A percentile compares a stretch with the other conserved stretches of the same genome.
phyloP scores from a whole-genome alignment of 371 early-diverging fungal species.

The Furculomyces boomerangus region DNA sequence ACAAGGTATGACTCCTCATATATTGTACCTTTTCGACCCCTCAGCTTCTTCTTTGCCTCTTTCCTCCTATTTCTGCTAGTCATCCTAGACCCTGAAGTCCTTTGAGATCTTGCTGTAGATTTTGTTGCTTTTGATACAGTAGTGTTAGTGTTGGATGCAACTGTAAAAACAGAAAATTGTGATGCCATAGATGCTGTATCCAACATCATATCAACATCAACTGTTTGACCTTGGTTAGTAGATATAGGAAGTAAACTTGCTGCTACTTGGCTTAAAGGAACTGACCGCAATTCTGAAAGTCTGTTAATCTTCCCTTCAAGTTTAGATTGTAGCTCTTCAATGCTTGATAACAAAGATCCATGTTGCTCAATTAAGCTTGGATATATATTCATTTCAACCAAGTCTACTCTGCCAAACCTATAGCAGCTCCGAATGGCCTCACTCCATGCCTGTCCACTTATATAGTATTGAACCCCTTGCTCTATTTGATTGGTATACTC shows the following conservation, averaged over 20 bases:
- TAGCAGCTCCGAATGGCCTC: slow-evolving; percentile 23
- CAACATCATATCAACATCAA: slow-evolving; percentile 81
- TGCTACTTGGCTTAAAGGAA: slow-evolving; percentile 5
- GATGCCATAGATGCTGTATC: slow-evolving; percentile 85
- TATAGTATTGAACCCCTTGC: slow-evolving; percentile 15
- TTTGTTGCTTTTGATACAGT: slow-evolving; percentile 30
- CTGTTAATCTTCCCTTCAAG: slow-evolving; percentile 34
- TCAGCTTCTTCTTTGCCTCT: slow-evolving; percentile 51
- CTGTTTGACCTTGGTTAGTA: slow-evolving; percentile 27
- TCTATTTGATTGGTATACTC: slow-evolving; percentile 21
- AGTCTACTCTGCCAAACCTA: slow-evolving; percentile 32
- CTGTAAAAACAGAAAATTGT: slow-evolving; percentile 59
- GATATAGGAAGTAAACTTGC: neutral
- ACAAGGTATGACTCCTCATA: slow-evolving; percentile 83
- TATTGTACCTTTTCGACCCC: slow-evolving; percentile 71
- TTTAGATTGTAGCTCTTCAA: slow-evolving; percentile 49
- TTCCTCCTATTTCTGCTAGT: slow-evolving; percentile 51
- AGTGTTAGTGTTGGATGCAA: slow-evolving; percentile 31
- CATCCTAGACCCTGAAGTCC: neutral
- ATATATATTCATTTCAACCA: slow-evolving; percentile 53
- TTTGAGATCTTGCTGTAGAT: slow-evolving; percentile 7
- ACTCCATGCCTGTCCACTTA: slow-evolving; percentile 17
- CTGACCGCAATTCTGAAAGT: slow-evolving; percentile 17
- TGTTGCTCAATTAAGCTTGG: slow-evolving; percentile 50
- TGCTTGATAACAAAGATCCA: slow-evolving; percentile 39